phyloP scores from a whole-genome alignment of 768 basidiomycete genomes.

The Amanita subjunquillea region DNA sequence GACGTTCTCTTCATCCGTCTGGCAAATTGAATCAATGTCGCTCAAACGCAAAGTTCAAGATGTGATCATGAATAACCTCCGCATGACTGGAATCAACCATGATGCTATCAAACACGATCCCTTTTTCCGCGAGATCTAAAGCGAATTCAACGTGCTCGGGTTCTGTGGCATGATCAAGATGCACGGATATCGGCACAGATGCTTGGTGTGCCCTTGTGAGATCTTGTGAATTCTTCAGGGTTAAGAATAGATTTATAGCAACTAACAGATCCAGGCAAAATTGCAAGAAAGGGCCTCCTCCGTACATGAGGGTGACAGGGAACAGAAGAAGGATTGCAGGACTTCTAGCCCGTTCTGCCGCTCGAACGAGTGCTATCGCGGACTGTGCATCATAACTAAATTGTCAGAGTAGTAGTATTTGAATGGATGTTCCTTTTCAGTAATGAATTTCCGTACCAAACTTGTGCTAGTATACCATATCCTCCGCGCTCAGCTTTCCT shows the following conservation, averaged over 20 bases:
- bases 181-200: constrained; percentile 37
- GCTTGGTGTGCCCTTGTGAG: constrained; percentile 28
- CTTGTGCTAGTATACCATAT: constrained; percentile 34
- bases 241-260: neutral
- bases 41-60: neutral
- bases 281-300: constrained; percentile 32
- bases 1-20: constrained; percentile 40
- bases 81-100: constrained; percentile 43
- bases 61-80: constrained; percentile 15
- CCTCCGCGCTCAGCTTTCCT: constrained; percentile 27
- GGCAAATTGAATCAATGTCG: neutral
- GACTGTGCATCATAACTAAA: constrained; percentile 34
- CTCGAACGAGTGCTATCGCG: constrained; percentile 34
- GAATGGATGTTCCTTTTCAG: neutral
- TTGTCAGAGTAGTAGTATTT: neutral
- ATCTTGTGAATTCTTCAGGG: neutral
- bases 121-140: constrained; percentile 31
- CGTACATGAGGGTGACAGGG: constrained; percentile 32
- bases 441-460: constrained; percentile 19
- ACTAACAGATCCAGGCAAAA: constrained; percentile 33
- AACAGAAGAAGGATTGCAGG: constrained; percentile 37
- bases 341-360: constrained; percentile 33
- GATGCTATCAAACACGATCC: constrained; percentile 37
- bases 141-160: constrained; percentile 35
- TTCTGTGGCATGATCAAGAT: constrained; percentile 39